Evolutionary conservation across 2,329 filamentous ascomycete species (phyloP).

Genomic region (Juglanconis juglandina): DNA sequence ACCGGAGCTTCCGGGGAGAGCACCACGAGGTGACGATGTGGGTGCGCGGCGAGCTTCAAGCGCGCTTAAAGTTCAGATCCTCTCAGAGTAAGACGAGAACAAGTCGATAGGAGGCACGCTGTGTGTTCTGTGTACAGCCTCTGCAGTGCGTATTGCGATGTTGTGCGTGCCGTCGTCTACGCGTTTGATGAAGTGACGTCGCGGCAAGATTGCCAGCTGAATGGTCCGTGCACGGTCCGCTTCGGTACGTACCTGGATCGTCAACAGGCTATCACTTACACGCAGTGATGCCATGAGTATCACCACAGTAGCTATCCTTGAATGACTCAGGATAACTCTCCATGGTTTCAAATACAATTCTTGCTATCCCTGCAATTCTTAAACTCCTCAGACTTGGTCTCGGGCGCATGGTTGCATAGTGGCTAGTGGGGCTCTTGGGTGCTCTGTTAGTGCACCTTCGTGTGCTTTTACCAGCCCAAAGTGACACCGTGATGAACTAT

Average conservation of each 20-base stretch:
- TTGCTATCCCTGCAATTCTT: neutral
- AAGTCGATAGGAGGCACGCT: no score
- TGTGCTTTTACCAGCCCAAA: no score
- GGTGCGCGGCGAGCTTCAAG: no score
- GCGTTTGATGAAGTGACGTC: neutral
- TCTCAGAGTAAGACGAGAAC: no score
- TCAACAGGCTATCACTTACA: conserved; percentile 1
- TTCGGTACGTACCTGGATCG: neutral
- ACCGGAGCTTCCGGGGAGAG: no score
- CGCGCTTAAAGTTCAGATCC: no score
- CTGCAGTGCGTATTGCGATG: no score
- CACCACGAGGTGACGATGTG: no score
- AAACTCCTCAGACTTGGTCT: neutral
- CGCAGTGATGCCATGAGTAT: neutral
- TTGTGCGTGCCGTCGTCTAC: neutral
- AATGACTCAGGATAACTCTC: neutral
- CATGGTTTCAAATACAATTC: neutral
- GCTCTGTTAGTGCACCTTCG: neutral
- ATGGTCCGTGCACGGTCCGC: neutral
- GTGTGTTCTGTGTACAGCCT: no score
- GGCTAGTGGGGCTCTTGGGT: neutral
- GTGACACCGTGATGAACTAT: no score
- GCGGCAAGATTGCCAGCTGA: neutral
- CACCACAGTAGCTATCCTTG: neutral
- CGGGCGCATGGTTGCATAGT: neutral